Percentiles rank a stretch among this genome's conserved stretches.
phyloP scores from a whole-genome alignment of 768 basidiomycete species.

The Rhodotorula kratochvilovae region DNA sequence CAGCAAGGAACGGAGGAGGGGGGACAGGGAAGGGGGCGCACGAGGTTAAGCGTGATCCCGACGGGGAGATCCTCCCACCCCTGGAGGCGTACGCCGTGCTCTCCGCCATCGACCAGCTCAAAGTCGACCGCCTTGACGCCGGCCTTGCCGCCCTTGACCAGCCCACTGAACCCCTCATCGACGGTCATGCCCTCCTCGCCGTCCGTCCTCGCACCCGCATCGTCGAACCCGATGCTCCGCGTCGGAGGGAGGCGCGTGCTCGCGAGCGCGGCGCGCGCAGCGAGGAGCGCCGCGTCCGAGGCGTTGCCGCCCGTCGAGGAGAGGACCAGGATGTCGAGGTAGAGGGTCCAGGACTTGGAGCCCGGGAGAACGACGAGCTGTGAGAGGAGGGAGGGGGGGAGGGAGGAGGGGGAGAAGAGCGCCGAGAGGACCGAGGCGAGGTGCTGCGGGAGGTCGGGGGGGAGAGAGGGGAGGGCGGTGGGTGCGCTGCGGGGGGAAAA shows the following conservation, averaged over 20 bases:
- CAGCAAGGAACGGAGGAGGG: not conserved
- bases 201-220: not conserved
- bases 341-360: conserved; percentile 69
- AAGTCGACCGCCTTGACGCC: conserved; percentile 63
- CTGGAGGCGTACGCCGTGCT: conserved; percentile 66
- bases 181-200: conserved; percentile 16
- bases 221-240: conserved; percentile 60
- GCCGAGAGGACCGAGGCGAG: conserved; percentile 34
- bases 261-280: conserved; percentile 71
- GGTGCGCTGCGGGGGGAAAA: conserved; percentile 49
- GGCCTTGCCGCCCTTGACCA: conserved; percentile 55
- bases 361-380: conserved; percentile 59
- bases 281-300: conserved; percentile 72
- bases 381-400: conserved; percentile 49
- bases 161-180: conserved; percentile 57
- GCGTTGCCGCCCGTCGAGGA: conserved; percentile 48
- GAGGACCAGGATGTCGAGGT: conserved; percentile 69
- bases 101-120: conserved; percentile 71
- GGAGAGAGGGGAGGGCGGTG: conserved; percentile 69
- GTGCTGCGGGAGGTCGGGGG: conserved; percentile 57
- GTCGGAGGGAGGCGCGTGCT: conserved; percentile 76
- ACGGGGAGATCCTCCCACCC: conserved; percentile 69
- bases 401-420: conserved; percentile 57
- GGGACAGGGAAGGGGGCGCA: conserved; percentile 48
- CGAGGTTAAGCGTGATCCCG: conserved; percentile 70